Evolutionary conservation across 306 rosid species (phyloP).

Genomic region (Crataegus laevigata): DNA sequence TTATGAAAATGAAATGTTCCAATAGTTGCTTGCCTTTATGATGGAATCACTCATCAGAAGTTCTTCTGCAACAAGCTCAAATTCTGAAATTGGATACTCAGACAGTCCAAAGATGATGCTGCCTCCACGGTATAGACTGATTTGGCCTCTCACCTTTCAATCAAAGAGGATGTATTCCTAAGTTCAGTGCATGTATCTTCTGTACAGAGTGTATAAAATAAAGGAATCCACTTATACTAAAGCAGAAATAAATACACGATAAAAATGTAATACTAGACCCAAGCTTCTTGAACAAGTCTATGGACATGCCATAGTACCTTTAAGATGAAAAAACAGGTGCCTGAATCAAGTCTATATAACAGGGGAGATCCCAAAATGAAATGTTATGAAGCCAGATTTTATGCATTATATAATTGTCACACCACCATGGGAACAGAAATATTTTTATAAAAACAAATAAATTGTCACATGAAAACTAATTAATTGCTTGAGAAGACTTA

Average conservation of each 20-base stretch:
- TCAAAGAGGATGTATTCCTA: conserved; percentile 9
- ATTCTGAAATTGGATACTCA: conserved; percentile 83
- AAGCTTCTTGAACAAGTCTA: background rate
- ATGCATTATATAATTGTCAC: background rate
- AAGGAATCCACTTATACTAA: background rate
- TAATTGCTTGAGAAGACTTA: background rate
- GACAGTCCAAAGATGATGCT: conserved; percentile 92
- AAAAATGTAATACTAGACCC: background rate
- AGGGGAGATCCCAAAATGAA: background rate
- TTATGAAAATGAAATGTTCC: background rate
- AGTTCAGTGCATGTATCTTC: background rate
- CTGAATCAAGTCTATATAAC: background rate
- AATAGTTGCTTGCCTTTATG: conserved; percentile 49
- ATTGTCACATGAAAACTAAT: background rate
- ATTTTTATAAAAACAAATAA: background rate
- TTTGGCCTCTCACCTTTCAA: conserved; percentile 93
- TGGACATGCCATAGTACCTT: background rate
- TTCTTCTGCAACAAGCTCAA: conserved; percentile 98
- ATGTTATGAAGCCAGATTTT: background rate
- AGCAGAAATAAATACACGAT: background rate
- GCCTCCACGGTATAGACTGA: conserved; percentile 78
- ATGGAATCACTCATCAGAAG: conserved; percentile 95
- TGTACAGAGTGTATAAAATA: background rate
- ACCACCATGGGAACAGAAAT: background rate
- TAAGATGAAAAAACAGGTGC: background rate